phyloP scores from a whole-genome alignment of 2,329 filamentous ascomycete genomes.

The Lachnum nothofagi region DNA sequence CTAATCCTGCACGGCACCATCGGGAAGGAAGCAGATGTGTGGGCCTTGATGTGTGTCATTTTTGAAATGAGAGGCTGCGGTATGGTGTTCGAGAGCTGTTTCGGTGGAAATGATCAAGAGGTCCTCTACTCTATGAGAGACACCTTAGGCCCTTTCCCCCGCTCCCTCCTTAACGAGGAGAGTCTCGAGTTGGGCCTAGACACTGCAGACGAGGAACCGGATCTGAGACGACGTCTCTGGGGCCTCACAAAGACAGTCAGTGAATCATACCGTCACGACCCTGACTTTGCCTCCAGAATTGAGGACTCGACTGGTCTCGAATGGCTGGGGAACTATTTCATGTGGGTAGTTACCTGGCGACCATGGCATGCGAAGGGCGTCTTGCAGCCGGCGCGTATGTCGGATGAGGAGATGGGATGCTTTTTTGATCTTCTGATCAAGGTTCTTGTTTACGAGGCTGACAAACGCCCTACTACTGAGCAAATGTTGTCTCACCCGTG shows the following conservation, averaged over 20 bases:
- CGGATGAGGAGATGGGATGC: background rate
- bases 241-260: background rate
- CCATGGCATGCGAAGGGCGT: background rate
- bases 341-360: background rate
- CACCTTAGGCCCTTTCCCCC: background rate
- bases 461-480: background rate
- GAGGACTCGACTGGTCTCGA: background rate
- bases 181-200: background rate
- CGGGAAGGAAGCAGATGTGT: background rate
- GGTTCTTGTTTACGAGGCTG: constrained; percentile 2
- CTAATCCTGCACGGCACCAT: background rate
- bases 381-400: background rate
- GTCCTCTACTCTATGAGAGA: background rate
- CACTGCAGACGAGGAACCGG: background rate
- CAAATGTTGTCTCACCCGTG: constrained; percentile 6
- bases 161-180: background rate
- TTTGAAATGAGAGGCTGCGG: constrained; percentile 1
- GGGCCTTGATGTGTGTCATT: constrained; percentile 1
- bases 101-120: background rate
- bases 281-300: background rate
- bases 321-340: background rate
- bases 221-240: background rate
- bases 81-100: background rate
- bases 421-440: background rate
- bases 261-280: background rate